Evolutionary conservation across 2,329 filamentous ascomycete species (phyloP), one percentile per base, ranked within the genome.

Genomic region (Ustilaginoidea virens): DNA sequence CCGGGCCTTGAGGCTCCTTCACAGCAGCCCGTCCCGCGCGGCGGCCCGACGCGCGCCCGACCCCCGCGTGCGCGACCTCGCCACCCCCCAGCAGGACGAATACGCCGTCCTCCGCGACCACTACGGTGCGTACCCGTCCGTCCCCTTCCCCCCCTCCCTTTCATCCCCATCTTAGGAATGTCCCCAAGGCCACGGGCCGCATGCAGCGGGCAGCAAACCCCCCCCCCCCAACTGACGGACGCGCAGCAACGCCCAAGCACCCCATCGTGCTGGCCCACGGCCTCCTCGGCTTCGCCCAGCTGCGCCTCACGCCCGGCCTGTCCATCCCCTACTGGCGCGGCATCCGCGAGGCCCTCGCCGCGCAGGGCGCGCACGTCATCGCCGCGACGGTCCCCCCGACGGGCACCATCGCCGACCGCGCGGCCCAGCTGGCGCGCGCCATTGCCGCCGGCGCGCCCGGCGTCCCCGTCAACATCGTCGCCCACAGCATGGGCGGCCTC

Each of bases 401-500:
- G 4, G 63, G 62, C 21, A 69, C 61, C 33, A 75, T 78, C 43
- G 63, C 69, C 47, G 58, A 66, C 35, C 65, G 72, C 31, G 72
- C 73, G 16, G 59, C 61, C 33, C 61, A 61, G 39, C 60, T 78
- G n/a, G 60, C n/a, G n/a, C n/a, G n/a, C n/a, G n/a, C n/a, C n/a
- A n/a, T n/a, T n/a, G n/a, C 61, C 18, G 43, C 53, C 36, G 60
- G 67, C 36, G 74, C 77, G 29, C 26, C 58, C 27, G 42, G 49
- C 18, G 29, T 19, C 16, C 22, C 22, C 3, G 81, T 93, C 38
- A 82, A 81, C 46, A 80, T 93, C 34, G 62, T 85, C 13, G 70
- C 70, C 23, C 79, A 85, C 52, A 69, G 62, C 39, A 75, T 75
- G 70, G 70, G 73, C 27, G 72, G 73, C 2, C 56, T 78, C 4